Evolutionary conservation across 1,139 yeast species (phyloP).

Genomic region (Geotrichum candidum): DNA sequence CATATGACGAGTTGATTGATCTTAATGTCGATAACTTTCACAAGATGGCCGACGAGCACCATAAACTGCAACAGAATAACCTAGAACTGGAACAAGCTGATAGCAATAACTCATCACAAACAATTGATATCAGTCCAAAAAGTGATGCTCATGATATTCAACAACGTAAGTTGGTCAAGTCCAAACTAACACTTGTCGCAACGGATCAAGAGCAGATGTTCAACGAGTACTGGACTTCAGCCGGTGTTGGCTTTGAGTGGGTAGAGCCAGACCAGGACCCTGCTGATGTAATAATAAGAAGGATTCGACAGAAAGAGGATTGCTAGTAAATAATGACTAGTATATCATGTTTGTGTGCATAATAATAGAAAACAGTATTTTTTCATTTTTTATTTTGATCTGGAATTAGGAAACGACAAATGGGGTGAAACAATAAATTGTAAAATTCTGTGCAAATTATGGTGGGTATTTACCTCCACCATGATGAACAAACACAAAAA

Average conservation of each 20-base stretch:
- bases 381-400: no score
- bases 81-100: not conserved
- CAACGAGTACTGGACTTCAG: conserved; percentile 71
- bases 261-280: conserved; percentile 78
- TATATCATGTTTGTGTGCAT: not conserved
- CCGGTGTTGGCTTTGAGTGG: conserved; percentile 75
- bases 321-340: not conserved
- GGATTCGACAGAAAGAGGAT: not conserved
- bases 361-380: no score
- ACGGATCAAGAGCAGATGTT: conserved; percentile 15
- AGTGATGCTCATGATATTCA: not conserved
- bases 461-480: no score
- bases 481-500: no score
- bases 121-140: not conserved
- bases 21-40: conserved; percentile 18
- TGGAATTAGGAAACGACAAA: no score
- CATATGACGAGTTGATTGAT: conserved; percentile 17
- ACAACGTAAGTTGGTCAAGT: conserved; percentile 1
- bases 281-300: conserved; percentile 36
- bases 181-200: conserved; percentile 6
- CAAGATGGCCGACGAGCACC: conserved; percentile 4
- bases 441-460: no score
- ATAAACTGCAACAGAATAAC: not conserved
- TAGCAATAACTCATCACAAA: not conserved
- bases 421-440: no score